Conservation (phyloP, 2,329 filamentous ascomycete genomes). For the Blastomyces silverae region DNA sequence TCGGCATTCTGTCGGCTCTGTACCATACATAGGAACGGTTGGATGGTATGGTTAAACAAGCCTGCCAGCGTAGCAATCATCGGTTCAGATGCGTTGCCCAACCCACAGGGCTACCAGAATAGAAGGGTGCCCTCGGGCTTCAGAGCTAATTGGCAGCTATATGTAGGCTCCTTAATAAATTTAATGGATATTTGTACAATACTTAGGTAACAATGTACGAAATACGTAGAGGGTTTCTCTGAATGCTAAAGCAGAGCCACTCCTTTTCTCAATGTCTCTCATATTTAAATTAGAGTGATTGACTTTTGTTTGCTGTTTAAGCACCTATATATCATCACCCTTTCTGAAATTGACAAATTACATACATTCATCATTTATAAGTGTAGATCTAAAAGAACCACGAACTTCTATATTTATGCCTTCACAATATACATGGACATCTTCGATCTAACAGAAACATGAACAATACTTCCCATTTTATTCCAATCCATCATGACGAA, state of each 20-base stretch:
- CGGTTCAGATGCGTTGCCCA: conserved; percentile 45
- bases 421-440: neutral
- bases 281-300: too few species aligned
- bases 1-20: too few species aligned
- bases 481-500: neutral
- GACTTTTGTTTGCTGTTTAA: too few species aligned
- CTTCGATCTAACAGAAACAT: neutral
- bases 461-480: neutral
- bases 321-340: neutral
- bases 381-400: neutral
- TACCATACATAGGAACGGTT: too few species aligned
- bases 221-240: too few species aligned
- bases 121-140: too few species aligned
- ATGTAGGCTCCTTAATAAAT: too few species aligned
- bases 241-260: too few species aligned
- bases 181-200: too few species aligned
- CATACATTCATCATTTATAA: neutral
- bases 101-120: conserved; percentile 17
- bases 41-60: conserved; percentile 40
- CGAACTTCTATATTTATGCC: neutral
- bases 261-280: too few species aligned
- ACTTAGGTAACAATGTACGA: too few species aligned
- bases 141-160: too few species aligned
- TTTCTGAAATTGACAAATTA: neutral
- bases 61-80: conserved; percentile 46